Base-by-base conservation (phyloP, 257 asterid species). In the Nicotiana tabacum region DNA sequence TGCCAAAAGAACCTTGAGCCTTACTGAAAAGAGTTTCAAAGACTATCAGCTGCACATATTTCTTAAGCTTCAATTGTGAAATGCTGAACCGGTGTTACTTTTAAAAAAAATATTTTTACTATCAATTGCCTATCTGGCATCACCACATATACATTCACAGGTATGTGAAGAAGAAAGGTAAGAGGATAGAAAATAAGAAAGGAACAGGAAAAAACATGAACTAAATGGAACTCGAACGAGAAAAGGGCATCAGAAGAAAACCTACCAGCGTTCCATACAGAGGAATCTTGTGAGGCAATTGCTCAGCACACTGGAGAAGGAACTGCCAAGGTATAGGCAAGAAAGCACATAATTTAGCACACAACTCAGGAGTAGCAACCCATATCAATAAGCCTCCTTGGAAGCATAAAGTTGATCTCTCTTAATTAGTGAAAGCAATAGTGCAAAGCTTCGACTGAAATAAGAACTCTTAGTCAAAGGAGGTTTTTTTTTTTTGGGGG, bases 241-340 rank as follows among this genome's bases (percentile, higher is more conserved):
- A 10, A 66, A 81, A 9, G 37, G 27, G 21, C 37, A 2, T 57
- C 17, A 77, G 5, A 53, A 66, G 56, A 29, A 13, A 6, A 32
- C 92, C n/a, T 89, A 96, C 99, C 99, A 96, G 84, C 3, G 99
- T 94, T 84, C 98, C 99, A 81, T 96, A 96, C 61, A 94, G 85
- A 62, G 99, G 98, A 79, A 91, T 88, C 92, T 96, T 96, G 94
- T 96, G 99, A 81, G 99, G 98, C 90, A 96, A 87, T 90, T 94
- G 97, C 87, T 94, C 98, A 33, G 98, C 97, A 85, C 99, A 94
- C 88, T 94, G 91, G 81, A 96, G 94, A 84, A 96, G 94, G 90
- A 92, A 94, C 98, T 94, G 95, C 95, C 84, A 83, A 7, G 58
- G 82, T 56, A 21, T 32, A 60, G 57, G 62, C 76, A 76, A 77